Evolutionary conservation across 495 filamentous ascomycete genomes (phyloP), one percentile per base, ranked within the genome.

Genomic region (Penicillium dipodomyicola): DNA sequence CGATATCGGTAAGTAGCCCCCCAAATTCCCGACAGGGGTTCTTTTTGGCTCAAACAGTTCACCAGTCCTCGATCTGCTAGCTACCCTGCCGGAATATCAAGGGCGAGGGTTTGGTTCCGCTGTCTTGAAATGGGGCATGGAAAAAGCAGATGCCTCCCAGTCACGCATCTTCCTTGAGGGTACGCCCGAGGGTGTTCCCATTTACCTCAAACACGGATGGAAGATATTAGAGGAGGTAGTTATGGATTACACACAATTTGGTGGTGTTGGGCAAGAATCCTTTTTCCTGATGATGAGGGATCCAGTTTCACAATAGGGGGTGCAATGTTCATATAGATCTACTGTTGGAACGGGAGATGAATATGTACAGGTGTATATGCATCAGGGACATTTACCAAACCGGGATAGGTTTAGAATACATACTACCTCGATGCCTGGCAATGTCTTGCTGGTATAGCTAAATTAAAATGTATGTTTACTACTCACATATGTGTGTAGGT

Each of bases 161-260:
- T 58, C 69, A 23, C 71, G 75, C 45, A 64, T 78, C 5, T 87
- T 80, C 67, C 61, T 87, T 5, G 82, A 85, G 54, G 78, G 80
- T 0, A 82, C 81, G 32, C 75, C 72, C 7, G 71, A 70, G 9
- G 83, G 83, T 9, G 69, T 69, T 35, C 66, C 68, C 10, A 23
- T 87, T n/a, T 87, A 87, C 69, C 52, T 76, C 47, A 77, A 74
- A 57, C 61, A 75, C 58, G 84, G 84, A 9, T 86, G 81, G 69
- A 60, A 72, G 54, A 59, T 66, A 10, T 54, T 78, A 7, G 77
- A 80, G 39, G 69, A 69, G 22, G 40, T 76, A 8, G 42, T 43
- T 4, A 50, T 78, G 32, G 72, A 77, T 57, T 59, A 67, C 23
- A 43, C 27, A 4, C 42, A 49, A 61, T 75, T 59, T 59, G 72